Evolutionary conservation across 1,284 basidiomycete species (phyloP), one percentile per base, ranked within the genome.

Genomic region (Prillingera fragicola): DNA sequence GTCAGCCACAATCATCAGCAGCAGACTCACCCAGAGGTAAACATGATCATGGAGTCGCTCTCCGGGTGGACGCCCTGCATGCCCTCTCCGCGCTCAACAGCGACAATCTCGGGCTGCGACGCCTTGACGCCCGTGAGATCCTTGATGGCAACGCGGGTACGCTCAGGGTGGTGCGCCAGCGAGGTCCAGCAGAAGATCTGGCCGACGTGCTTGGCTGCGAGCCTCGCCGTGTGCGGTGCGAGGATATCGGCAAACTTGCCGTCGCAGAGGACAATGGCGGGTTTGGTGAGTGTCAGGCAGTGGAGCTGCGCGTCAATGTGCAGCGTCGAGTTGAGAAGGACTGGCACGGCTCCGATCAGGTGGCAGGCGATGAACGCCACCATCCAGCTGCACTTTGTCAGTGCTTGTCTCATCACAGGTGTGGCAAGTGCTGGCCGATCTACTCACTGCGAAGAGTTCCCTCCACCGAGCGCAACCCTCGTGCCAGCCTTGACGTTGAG

Each of bases 321-420:
- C 61, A 69, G 49, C 54, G 61, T 65, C 10, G 60, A 55, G 45
- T 69, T 69, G 13, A 69, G 46, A 15, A 52, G 55, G 5, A 67
- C 60, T 0, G 59, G 41, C 2, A 67, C 52, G 2, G 55, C 65
- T 5, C 62, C 65, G 22, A 67, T 55, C 24, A 65, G 51, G 26
- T 64, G 60, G 1, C 41, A 43, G 6, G 63, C 65, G 13, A 60
- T 37, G 35, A 60, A 67, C 1, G 54, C 33, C 1, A 59, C 45
- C 8, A 65, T 48, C 59, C 62, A 67, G 13, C 63, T 65, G 25
- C 18, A 28, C 27, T 10, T 28, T 28, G 10, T 28, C 27, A 7
- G 26, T 35, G 33, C 9, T 17, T 23, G 24, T 38, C 18, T 15
- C 10, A 6, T 10, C 17, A n/a, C n/a, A n/a, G n/a, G n/a, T n/a